Conservation (phyloP, 345 rosid genomes). For the Eucalyptus albens region DNA sequence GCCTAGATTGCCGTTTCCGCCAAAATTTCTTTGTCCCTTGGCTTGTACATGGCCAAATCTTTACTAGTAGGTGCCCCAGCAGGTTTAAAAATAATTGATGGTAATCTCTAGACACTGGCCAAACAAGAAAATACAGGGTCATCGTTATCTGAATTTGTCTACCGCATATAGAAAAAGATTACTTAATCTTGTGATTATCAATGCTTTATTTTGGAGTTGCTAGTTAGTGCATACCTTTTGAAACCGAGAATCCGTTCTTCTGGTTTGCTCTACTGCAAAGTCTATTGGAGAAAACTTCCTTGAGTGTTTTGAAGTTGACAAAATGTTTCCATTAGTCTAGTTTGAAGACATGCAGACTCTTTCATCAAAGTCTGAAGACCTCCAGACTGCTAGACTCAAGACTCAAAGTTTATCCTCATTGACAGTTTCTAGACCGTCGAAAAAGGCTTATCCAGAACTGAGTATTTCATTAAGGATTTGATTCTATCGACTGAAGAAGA, state of each 20-base stretch:
- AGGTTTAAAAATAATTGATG: neutral
- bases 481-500: no score
- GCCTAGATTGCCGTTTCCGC: neutral
- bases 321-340: no score
- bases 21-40: neutral
- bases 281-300: no score
- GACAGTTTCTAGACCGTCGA: no score
- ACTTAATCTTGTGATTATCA: neutral
- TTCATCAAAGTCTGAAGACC: no score
- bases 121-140: neutral
- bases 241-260: neutral
- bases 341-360: no score
- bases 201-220: neutral
- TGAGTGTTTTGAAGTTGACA: no score
- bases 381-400: no score
- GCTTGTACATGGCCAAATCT: no score
- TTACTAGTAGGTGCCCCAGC: neutral
- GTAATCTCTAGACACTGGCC: neutral
- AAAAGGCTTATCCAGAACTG: no score
- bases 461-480: no score
- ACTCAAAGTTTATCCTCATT: no score
- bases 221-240: neutral
- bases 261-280: neutral
- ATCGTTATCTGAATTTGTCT: neutral
- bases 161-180: neutral